A percentile compares a stretch with the other conserved stretches of the same genome.
phyloP scores from a whole-genome alignment of 2,329 filamentous ascomycete genomes.

The Furcasterigmium furcatum region DNA sequence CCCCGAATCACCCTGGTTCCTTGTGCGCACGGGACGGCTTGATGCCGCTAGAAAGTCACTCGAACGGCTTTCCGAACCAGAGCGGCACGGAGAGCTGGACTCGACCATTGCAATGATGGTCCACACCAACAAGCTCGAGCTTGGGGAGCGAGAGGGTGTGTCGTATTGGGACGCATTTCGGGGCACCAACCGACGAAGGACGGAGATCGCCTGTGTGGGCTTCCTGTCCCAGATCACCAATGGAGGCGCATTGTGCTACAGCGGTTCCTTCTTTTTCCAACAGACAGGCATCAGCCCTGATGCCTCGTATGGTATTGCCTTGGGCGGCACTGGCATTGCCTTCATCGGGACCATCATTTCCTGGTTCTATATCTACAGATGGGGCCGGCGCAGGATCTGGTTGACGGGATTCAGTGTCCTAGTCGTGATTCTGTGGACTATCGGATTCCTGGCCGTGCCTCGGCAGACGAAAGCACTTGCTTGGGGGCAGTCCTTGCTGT shows the following conservation, averaged over 20 bases:
- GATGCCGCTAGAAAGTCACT: slow-evolving; percentile 28
- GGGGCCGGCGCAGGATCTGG: slow-evolving; percentile 40
- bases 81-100: slow-evolving; percentile 28
- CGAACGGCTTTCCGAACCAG: slow-evolving; percentile 23
- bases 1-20: slow-evolving; percentile 33
- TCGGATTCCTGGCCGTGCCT: slow-evolving; percentile 37
- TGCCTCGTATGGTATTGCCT: slow-evolving; percentile 34
- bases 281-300: slow-evolving; percentile 27
- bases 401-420: slow-evolving; percentile 34
- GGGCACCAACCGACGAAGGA: slow-evolving; percentile 41
- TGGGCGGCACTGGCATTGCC: slow-evolving; percentile 38
- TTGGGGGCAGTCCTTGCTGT: slow-evolving; percentile 36
- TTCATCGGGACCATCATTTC: slow-evolving; percentile 39
- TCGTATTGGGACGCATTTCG: slow-evolving; percentile 43
- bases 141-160: slow-evolving; percentile 31
- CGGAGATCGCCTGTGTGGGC: slow-evolving; percentile 38
- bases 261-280: slow-evolving; percentile 42
- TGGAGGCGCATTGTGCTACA: slow-evolving; percentile 36
- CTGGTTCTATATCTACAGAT: slow-evolving; percentile 37
- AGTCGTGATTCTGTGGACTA: slow-evolving; percentile 33
- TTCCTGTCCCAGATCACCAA: slow-evolving; percentile 39
- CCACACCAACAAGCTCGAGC: slow-evolving; percentile 42
- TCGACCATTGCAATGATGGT: slow-evolving; percentile 36
- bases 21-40: slow-evolving; percentile 26
- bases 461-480: slow-evolving; percentile 29